Percentiles rank a stretch among this genome's conserved stretches.
phyloP scores from a whole-genome alignment of 345 rosid species.

The Rhodomyrtus tomentosa region DNA sequence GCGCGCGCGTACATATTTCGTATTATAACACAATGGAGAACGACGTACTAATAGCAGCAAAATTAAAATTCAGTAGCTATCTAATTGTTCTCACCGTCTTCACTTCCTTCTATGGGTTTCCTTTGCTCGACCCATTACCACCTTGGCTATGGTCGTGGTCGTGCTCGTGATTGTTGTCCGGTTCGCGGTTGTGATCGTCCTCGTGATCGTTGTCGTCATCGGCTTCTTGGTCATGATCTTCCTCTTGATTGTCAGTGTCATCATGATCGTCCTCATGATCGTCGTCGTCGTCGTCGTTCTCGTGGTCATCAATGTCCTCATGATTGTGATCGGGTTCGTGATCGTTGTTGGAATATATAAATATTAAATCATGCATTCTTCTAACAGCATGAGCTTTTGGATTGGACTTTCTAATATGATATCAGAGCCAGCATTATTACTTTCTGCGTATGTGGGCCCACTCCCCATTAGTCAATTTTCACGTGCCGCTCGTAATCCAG shows the following conservation, averaged over 20 bases:
- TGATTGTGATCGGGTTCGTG: too few relatives aligned
- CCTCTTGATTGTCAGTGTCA: neutral
- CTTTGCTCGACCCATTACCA: neutral
- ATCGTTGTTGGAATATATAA: too few relatives aligned
- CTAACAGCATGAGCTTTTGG: too few relatives aligned
- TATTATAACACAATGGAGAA: neutral
- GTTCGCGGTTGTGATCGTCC: neutral
- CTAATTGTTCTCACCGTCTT: neutral
- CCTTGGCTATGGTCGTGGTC: neutral
- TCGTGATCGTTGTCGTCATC: neutral
- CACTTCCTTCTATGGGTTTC: neutral
- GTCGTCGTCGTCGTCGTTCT: too few relatives aligned
- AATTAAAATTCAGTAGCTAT: neutral
- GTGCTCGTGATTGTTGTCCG: neutral
- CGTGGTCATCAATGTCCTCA: too few relatives aligned
- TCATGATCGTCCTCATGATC: too few relatives aligned
- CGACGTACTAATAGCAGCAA: neutral
- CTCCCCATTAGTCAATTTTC: too few relatives aligned
- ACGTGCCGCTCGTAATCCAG: too few relatives aligned
- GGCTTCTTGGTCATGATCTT: neutral
- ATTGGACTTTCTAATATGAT: too few relatives aligned
- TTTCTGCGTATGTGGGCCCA: too few relatives aligned
- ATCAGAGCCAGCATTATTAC: too few relatives aligned
- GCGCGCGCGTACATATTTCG: neutral
- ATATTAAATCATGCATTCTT: too few relatives aligned